Conservation (phyloP, 176 grass and related monocot species). For the Thalia dealbata region DNA sequence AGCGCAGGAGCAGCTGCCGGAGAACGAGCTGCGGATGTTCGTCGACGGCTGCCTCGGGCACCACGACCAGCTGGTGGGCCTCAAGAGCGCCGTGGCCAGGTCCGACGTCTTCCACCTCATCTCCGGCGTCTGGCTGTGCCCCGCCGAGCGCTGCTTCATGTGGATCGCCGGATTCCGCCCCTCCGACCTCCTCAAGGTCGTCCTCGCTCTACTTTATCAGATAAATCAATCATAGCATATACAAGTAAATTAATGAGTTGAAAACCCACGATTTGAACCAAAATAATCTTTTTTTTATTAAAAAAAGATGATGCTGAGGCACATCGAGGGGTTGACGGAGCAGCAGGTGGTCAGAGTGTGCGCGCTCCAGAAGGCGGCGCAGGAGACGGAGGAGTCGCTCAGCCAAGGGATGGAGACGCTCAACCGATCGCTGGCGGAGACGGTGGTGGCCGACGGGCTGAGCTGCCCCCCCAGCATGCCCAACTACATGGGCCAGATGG, state of each 20-base stretch:
- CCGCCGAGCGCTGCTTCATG: conserved; percentile 63
- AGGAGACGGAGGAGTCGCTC: conserved; percentile 35
- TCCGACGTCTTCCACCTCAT: conserved; percentile 45
- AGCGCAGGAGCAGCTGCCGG: not conserved
- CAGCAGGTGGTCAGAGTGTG: conserved; percentile 26
- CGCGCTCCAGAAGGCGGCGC: conserved; percentile 32
- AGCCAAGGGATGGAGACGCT: conserved; percentile 34
- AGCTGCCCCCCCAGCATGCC: conserved; percentile 23
- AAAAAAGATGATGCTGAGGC: conserved; percentile 24
- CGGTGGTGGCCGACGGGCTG: conserved; percentile 30
- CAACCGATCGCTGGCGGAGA: conserved; percentile 30
- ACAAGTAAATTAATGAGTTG: too few relatives aligned
- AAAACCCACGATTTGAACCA: too few relatives aligned
- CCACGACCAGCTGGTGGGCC: conserved; percentile 28
- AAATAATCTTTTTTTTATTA: too few relatives aligned
- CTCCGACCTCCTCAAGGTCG: conserved; percentile 59
- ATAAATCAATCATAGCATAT: not conserved
- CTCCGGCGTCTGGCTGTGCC: conserved; percentile 40
- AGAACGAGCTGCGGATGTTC: conserved; percentile 28
- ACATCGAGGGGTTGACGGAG: conserved; percentile 38
- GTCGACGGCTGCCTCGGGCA: conserved; percentile 28
- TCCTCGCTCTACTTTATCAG: conserved; percentile 1
- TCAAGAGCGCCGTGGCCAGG: conserved; percentile 33
- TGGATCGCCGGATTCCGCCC: conserved; percentile 62
- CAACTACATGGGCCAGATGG: conserved; percentile 48